phyloP scores from a whole-genome alignment of 495 filamentous ascomycete species.

The Trichoderma orchidacearum region DNA sequence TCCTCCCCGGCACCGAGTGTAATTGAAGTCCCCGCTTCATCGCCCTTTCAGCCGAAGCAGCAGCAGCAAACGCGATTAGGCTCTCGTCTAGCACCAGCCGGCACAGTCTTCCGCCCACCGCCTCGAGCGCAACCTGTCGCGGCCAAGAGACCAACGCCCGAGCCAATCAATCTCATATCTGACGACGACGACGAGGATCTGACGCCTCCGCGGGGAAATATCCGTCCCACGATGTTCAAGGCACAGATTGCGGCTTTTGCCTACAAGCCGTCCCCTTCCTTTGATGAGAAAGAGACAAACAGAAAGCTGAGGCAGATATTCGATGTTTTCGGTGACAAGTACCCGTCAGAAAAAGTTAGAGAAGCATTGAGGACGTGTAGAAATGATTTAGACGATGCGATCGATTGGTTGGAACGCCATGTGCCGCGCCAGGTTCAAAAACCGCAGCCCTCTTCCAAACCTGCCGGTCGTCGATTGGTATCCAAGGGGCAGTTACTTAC shows the following conservation, averaged over 20 bases:
- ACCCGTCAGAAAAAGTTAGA: not conserved
- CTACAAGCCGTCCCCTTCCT: not conserved
- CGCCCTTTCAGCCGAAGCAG: slow-evolving; percentile 38
- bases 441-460: slow-evolving; percentile 9
- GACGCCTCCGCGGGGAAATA: not conserved
- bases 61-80: slow-evolving; percentile 27
- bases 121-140: slow-evolving; percentile 17
- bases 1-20: slow-evolving; percentile 31
- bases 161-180: slow-evolving; percentile 15
- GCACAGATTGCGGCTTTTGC: not conserved
- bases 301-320: not conserved
- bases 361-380: not conserved
- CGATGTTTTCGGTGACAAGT: not conserved
- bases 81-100: slow-evolving; percentile 60
- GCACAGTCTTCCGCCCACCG: slow-evolving; percentile 49
- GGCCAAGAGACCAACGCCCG: not conserved
- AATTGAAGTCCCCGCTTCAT: slow-evolving; percentile 78
- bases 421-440: slow-evolving; percentile 8
- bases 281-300: slow-evolving; percentile 7
- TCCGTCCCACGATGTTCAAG: slow-evolving; percentile 3
- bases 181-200: slow-evolving; percentile 13
- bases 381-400: not conserved
- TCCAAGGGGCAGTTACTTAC: slow-evolving; percentile 8
- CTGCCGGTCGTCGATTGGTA: not conserved
- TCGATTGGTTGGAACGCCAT: slow-evolving; percentile 1